A percentile compares a stretch with the other conserved stretches of the same genome.
These are phyloP conservation scores for Trichoderma sp. DNA, from an alignment of 2,329 filamentous ascomycete genomes.

Conservation along the genomic window DNA sequence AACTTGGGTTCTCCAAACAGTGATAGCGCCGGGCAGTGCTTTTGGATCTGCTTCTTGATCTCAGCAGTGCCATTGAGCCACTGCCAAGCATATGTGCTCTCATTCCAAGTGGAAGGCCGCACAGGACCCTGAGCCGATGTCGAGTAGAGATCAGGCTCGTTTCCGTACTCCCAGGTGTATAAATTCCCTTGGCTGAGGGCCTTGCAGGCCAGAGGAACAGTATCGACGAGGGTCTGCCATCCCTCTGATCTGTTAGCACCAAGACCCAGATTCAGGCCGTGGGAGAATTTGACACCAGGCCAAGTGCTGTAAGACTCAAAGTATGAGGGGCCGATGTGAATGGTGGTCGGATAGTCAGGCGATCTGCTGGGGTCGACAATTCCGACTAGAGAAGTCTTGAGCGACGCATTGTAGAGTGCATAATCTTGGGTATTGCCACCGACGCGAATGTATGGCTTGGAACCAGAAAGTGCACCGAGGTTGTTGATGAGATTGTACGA, in stretches of 20 bases:
- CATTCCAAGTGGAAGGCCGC: constrained; percentile 57
- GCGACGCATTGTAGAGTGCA: constrained; percentile 60
- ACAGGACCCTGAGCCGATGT: constrained; percentile 56
- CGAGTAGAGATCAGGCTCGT: constrained; percentile 55
- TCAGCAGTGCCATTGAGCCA: constrained; percentile 60
- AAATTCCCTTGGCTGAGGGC: constrained; percentile 56
- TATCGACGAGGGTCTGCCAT: constrained; percentile 56
- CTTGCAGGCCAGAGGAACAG: constrained; percentile 60
- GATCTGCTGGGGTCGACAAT: constrained; percentile 55
- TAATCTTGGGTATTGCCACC: constrained; percentile 72
- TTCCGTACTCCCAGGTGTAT: constrained; percentile 63
- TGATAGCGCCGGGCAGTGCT: constrained; percentile 55
- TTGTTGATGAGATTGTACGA: constrained; percentile 64
- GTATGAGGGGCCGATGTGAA: constrained; percentile 63
- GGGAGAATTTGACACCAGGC: constrained; percentile 58
- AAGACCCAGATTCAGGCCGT: constrained; percentile 64
- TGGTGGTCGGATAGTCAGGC: constrained; percentile 62
- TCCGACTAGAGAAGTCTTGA: constrained; percentile 56
- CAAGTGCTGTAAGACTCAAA: constrained; percentile 66
- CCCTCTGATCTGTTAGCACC: constrained; percentile 55
- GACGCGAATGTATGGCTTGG: constrained; percentile 63
- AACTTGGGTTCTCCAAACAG: constrained; percentile 38
- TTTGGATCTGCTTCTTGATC: constrained; percentile 51
- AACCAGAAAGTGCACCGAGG: constrained; percentile 56
- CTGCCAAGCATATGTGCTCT: constrained; percentile 58